phyloP scores from a whole-genome alignment of 768 basidiomycete species.

The Baorangia bicolor region DNA sequence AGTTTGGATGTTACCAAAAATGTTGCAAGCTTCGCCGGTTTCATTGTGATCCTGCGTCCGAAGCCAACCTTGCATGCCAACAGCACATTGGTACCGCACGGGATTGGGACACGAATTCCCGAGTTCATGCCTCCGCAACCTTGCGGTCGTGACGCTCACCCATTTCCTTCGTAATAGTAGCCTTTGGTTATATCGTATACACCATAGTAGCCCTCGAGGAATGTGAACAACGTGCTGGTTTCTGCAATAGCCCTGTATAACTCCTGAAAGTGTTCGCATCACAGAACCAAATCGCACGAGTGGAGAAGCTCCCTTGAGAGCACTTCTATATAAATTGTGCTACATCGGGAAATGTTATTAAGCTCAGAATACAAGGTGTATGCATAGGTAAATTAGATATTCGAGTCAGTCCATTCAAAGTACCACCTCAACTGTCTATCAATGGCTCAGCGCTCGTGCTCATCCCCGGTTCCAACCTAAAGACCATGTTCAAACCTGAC shows the following conservation, averaged over 20 bases:
- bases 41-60: neutral
- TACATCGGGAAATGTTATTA: neutral
- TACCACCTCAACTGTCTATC: neutral
- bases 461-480: neutral
- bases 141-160: neutral
- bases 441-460: neutral
- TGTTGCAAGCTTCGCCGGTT: no score
- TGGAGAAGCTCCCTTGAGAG: neutral
- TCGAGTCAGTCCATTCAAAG: neutral
- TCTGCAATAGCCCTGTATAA: neutral
- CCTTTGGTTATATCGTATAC: neutral
- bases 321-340: neutral
- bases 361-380: neutral
- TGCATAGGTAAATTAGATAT: neutral
- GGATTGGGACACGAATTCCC: no score
- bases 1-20: no score
- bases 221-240: neutral
- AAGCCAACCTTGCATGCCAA: neutral
- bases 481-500: neutral
- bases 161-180: neutral
- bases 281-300: no score
- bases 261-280: neutral
- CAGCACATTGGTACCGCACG: no score
- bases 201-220: neutral
- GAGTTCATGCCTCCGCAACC: no score